Evolutionary conservation across 2,329 filamentous ascomycete species (phyloP), one percentile per base, ranked within the genome.

Genomic region (Fusarium lateritium): DNA sequence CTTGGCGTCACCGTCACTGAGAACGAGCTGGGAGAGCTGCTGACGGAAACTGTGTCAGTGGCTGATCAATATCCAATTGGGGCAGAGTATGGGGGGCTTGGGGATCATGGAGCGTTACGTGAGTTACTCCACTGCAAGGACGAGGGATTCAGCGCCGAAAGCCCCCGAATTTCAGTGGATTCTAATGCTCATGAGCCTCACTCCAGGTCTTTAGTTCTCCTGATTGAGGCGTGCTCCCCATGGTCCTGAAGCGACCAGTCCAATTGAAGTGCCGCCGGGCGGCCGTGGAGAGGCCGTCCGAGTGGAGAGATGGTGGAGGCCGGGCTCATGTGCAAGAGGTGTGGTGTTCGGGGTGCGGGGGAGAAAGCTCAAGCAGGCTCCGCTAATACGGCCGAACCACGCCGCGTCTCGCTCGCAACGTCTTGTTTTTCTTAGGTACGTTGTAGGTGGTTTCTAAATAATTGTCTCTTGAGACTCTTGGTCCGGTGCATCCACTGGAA

Each of bases 1-100:
- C 79, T 83, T 84, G 77, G 81, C 65, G 66, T 69, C 56, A 69
- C 65, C 77, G 80, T 84, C 82, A 71, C 79, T 79, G 72, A 87
- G 82, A 62, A 86, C 79, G 72, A 88, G 82, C 76, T 88, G 87
- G 68, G 82, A 78, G 72, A 84, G 78, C 85, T 88, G 72, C 59
- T 73, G 71, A 73, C 67, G 57, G 71, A 72, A 65, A 49, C 70
- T 63, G 72, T 74, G 73, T 75, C 73, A 75, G 73, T 75, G 71
- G 71, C 73, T 75, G 73, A 65, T 58, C 44, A 52, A 65, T 53
- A 54, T 71, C 69, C 72, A 74, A 74, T 74, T 56, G 67, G 61
- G 69, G 46, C 51, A 13, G 53, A 46, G 55, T 51, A 65, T 61
- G 61, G 52, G 40, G 63, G 56, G 60, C 50, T 49, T 54, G 60